Base-by-base conservation (phyloP, 306 rosid species). In the Styphnolobium japonicum region DNA sequence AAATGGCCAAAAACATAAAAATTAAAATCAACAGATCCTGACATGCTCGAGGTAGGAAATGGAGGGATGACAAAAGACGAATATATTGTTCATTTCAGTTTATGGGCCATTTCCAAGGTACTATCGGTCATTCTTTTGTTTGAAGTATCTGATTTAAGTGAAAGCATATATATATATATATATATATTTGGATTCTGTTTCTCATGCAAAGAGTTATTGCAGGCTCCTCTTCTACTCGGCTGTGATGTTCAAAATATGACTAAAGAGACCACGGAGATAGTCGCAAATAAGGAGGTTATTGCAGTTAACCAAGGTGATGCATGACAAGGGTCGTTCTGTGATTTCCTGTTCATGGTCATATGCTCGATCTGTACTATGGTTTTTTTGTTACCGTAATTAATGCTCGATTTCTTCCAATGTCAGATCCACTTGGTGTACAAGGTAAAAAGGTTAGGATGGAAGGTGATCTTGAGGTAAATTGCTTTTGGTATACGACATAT, bases 191-290 rank as follows among this genome's bases (percentile, higher is more conserved):
- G 21, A 14, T 18, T 37, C 43, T 57, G 68, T 51, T 34, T 81
- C 79, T 79, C 64, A 72, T 37, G 10, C 31, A 2, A 58, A 56
- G 52, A 18, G 75, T 56, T 60, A 39, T 65, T 88, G 76, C 85
- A 95, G 99, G 99, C 99, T 84, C 99, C 98, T 62, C 98, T 95
- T 84, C 96, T 95, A 76, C 91, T 95, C n/a, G 99, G 99, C 22
- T 93, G 98, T 75, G 97, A 95, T 84, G 68, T 95, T 80, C 61
- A 97, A 62, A 91, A 93, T 66, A 57, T 95, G 78, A 90, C 94
- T 4, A 85, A 86, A 87, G 98, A 95, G 36, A 91, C 92, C 6
- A 73, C 36, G 88, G 83, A 85, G 21, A 95, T 95, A 53, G 52
- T 95, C 42, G 19, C 88, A 12, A 95, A 95, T 52, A 78, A 85